Evolutionary conservation across 768 basidiomycete genomes (phyloP), one percentile per base, ranked within the genome.

Genomic region (Collybiopsis confluens): DNA sequence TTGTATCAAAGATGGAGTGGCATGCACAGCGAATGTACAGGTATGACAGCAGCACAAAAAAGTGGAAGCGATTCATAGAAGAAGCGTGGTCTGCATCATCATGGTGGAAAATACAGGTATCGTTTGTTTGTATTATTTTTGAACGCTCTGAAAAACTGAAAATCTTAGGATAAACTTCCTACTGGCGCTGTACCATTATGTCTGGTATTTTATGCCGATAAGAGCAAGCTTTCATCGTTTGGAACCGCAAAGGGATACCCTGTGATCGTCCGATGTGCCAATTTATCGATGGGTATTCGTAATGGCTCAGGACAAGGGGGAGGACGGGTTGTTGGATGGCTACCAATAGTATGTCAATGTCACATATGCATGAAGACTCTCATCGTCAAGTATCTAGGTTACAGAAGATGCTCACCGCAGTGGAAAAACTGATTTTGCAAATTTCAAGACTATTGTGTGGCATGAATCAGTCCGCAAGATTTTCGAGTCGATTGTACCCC

Each of bases 21-120:
- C 65, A 72, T 62, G 68, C 69, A 1, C 48, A 64, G 28, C 50
- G 45, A 13, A 53, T 58, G 3, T 73, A 50, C 54, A 65, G 61
- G 28, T 66, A 51, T 37, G 58, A 70, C 21, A 35, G 20, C 4
- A 8, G 4, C 53, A 66, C 62, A 0, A n/a, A 36, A 0, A 18
- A 37, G 1, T 72, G 58, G 30, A 52, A 58, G 7, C 54, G 63
- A 0, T 66, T 72, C 46, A 51, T 65, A 28, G 55, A 70, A 47
- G 70, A 76, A 42, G 73, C 73, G 4, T 73, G 71, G 66, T 72
- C 70, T 8, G 73, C 64, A 2, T 44, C 72, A 24, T 16, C 38
- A 1, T 73, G 63, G 21, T 75, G 73, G 72, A 57, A 71, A 3
- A 59, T 68, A 4, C 70, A 75, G 62, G 73, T 73, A 56, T 44